Base-by-base conservation (phyloP, 176 grass and related monocot species). In the Stipa capillata region DNA sequence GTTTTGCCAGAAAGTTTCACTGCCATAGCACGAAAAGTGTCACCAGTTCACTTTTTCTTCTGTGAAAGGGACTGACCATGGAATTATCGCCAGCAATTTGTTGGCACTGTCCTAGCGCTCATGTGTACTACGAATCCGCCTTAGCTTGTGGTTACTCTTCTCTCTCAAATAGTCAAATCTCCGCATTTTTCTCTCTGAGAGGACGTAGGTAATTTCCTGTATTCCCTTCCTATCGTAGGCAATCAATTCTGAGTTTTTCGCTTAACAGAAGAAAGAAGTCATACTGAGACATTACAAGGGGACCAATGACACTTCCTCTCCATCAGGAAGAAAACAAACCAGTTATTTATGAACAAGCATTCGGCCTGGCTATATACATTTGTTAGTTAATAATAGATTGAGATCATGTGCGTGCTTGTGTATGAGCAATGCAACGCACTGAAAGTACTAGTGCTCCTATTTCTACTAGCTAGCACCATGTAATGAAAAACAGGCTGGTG, bases 401-500 rank as follows among this genome's bases (percentile, higher is more conserved):
- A 56, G 61, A 20, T 23, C 69, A 29, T 32, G 24, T 13, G 64
- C 16, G 43, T 18, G 36, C 33, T 6, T 18, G 18, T 32, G 55
- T n/a, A n/a, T n/a, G n/a, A n/a, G 28, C 65, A 27, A 76, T 61
- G 52, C 62, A 75, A 5, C 27, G 69, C 63, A 40, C 31, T 47
- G 16, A 12, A n/a, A 12, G 8, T 13, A 5, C 15, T 7, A 11
- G 3, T 54, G 1, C 3, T 10, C 21, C 82, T 8, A 0, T n/a
- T n/a, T n/a, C n/a, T n/a, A n/a, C n/a, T n/a, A n/a, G n/a, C n/a
- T n/a, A n/a, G n/a, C n/a, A n/a, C n/a, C n/a, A n/a, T n/a, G 35
- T 43, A 49, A 70, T 61, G 63, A 78, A 76, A 32, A 44, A 87
- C 79, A 77, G 76, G 24, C 5, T 80, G 77, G 16, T 74, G 68